Evolutionary conservation across 2,329 filamentous ascomycete species (phyloP).

Genomic region (Sclerotiophoma versabilis): DNA sequence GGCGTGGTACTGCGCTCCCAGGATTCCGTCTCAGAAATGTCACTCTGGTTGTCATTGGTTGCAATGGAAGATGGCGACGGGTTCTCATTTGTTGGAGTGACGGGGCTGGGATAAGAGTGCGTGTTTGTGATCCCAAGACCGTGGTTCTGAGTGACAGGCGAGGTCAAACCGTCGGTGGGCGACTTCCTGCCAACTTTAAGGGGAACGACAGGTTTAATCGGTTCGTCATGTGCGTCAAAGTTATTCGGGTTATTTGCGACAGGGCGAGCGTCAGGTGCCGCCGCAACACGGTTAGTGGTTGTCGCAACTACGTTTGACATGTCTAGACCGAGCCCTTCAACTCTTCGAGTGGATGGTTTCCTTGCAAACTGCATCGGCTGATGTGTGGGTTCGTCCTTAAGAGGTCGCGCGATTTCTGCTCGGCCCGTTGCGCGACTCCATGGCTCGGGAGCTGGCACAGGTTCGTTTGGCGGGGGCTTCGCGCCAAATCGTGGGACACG

Average conservation of each 20-base stretch:
- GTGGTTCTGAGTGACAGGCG: constrained; percentile 35
- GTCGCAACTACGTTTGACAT: constrained; percentile 37
- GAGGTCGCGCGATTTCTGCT: constrained; percentile 67
- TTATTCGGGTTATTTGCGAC: constrained; percentile 36
- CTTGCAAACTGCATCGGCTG: constrained; percentile 62
- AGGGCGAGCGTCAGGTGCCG: constrained; percentile 39
- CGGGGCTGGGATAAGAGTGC: constrained; percentile 39
- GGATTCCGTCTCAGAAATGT: constrained; percentile 22
- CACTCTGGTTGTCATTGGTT: constrained; percentile 15
- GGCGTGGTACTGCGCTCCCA: constrained; percentile 33
- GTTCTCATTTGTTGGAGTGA: constrained; percentile 37
- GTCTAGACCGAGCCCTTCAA: constrained; percentile 22
- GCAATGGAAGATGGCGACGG: constrained; percentile 22
- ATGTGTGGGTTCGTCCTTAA: constrained; percentile 66
- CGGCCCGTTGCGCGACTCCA: constrained; percentile 80
- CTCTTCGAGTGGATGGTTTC: constrained; percentile 33
- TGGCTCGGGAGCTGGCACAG: constrained; percentile 55
- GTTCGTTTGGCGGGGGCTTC: constrained; percentile 45
- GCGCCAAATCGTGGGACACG: constrained; percentile 37
- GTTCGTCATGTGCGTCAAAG: constrained; percentile 42
- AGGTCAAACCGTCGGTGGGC: constrained; percentile 44
- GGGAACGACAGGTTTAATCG: constrained; percentile 53
- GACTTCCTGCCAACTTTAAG: constrained; percentile 51
- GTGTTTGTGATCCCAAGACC: constrained; percentile 33
- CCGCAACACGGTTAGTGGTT: constrained; percentile 27